Conservation (phyloP, 2,329 filamentous ascomycete species). For the Trichoderma afroharzianum region DNA sequence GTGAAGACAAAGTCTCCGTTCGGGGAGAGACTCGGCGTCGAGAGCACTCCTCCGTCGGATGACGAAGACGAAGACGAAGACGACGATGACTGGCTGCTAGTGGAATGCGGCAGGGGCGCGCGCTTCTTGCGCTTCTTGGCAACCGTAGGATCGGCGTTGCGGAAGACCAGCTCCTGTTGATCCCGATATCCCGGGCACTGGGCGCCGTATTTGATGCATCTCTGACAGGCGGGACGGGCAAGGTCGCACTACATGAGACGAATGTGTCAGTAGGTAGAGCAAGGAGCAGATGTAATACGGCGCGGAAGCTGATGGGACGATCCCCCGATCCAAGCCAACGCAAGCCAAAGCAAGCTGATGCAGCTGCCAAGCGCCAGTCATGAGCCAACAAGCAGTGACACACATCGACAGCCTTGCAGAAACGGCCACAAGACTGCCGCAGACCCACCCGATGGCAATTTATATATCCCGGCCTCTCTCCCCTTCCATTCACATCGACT, state of each 20-base stretch:
- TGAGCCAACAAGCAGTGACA: not conserved
- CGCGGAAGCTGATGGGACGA: not conserved
- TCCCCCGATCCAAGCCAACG: not conserved
- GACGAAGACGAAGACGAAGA: conserved; percentile 13
- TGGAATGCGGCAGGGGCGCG: conserved; percentile 17
- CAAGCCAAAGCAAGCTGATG: not conserved
- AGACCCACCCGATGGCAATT: not conserved
- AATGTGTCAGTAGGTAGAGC: not conserved
- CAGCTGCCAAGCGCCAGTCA: not conserved
- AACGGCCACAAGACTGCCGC: not conserved
- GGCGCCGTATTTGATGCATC: conserved; percentile 40
- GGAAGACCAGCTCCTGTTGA: conserved; percentile 39
- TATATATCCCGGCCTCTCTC: not conserved
- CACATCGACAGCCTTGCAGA: not conserved
- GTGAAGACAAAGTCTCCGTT: conserved; percentile 10
- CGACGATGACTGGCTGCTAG: not conserved
- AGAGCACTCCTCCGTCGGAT: conserved; percentile 7
- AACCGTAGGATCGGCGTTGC: conserved; percentile 30
- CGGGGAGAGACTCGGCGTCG: conserved; percentile 8
- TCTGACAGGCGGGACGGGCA: conserved; percentile 35
- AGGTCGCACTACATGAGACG: conserved; percentile 35
- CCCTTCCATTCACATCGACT: not conserved
- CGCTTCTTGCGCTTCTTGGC: conserved; percentile 33
- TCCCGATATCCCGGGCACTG: conserved; percentile 40
- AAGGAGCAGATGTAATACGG: not conserved